These are phyloP conservation scores for Hypholoma fasciculare DNA, from an alignment of 768 basidiomycete genomes.

Conservation along the genomic window DNA sequence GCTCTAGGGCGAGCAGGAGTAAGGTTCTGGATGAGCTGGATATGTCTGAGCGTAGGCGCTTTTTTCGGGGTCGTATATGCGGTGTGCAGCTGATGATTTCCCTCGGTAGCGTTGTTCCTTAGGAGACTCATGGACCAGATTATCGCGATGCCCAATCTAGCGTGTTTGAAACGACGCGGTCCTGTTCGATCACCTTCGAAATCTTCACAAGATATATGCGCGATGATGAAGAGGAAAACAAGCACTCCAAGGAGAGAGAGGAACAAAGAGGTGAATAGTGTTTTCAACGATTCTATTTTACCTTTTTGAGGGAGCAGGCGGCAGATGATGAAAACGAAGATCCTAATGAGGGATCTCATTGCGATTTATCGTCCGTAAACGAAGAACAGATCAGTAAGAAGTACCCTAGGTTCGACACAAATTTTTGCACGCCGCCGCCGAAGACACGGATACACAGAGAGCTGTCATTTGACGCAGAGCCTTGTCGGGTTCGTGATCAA, in stretches of 20 bases:
- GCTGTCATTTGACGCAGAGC: too few relatives aligned
- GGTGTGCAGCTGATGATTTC: neutral
- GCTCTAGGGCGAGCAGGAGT: slow-evolving; percentile 27
- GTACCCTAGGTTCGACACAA: neutral
- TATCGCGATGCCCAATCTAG: slow-evolving; percentile 43
- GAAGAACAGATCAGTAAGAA: neutral
- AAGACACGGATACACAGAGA: too few relatives aligned
- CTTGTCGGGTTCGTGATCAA: too few relatives aligned
- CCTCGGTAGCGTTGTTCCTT: slow-evolving; percentile 31
- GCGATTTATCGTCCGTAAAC: neutral
- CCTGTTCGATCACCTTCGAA: neutral
- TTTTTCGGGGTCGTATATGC: slow-evolving; percentile 1
- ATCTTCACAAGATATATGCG: neutral
- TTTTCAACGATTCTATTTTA: too few relatives aligned
- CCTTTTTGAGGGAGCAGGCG: neutral
- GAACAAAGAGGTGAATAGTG: too few relatives aligned
- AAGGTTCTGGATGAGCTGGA: slow-evolving; percentile 43
- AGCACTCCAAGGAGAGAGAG: neutral
- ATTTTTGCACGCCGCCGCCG: neutral
- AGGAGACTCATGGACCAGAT: slow-evolving; percentile 41
- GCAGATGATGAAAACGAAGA: neutral
- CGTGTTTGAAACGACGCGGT: slow-evolving; percentile 29
- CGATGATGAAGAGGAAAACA: neutral
- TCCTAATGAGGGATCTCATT: neutral
- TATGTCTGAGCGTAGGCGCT: slow-evolving; percentile 36